Evolutionary conservation across 2,329 filamentous ascomycete species (phyloP), one percentile per base, ranked within the genome.

Genomic region (Trichoderma pleuroti): DNA sequence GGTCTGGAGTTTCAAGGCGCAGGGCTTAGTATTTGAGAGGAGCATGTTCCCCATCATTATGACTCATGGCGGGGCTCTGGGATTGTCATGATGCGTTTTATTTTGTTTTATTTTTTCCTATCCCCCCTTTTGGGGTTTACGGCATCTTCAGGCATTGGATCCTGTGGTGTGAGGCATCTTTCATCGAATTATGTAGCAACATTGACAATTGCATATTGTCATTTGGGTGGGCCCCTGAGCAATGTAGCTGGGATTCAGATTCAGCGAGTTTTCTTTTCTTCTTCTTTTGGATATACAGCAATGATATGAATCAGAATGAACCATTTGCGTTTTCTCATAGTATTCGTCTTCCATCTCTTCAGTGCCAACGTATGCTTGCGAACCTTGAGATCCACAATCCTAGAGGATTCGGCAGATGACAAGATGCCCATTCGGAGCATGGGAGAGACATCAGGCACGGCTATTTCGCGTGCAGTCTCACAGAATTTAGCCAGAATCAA

Each of bases 241-340:
- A 24, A 62, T 39, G 36, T 36, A 52, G 49, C 30, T 66, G 30
- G 32, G 63, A n/a, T 46, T 36, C 30, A 16, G 30, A 24, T 56
- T 39, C 21, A 24, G 63, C 46, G 30, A 54, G 21, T 26, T 28
- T 28, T 4, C 3, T 28, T 28, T 28, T 28, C 5, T 28, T 28
- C n/a, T 28, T 5, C 5, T 28, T 28, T 61, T 57, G 14, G 6
- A 30, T 39, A 16, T 14, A 32, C 0, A 30, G 56, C 56, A 61
- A 68, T 39, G 39, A 52, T 36, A 61, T 36, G 10, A 61, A 61
- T 52, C 66, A 61, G 34, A 52, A 36, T 68, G 66, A 68, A 61
- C 6, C 39, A 52, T 57, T 9, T 7, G n/a, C 10, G 34, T 30
- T 61, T 18, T 61, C 26, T 28, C 26, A 14, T 21, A 6, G 18